Conservation (phyloP, 1,139 yeast genomes). For the Candida tropicalis region DNA sequence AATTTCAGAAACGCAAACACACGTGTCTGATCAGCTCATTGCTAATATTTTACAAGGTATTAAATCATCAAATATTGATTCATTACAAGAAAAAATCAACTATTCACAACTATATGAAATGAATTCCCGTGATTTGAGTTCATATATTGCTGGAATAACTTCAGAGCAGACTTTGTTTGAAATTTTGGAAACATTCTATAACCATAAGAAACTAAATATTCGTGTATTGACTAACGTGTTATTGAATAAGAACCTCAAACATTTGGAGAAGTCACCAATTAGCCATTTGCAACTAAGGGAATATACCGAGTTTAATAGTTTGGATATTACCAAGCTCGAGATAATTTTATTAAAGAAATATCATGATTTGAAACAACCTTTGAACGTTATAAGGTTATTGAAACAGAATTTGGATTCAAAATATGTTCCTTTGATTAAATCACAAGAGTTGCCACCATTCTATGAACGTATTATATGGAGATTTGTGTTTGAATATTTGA, state of each 20-base stretch:
- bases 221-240: conserved; percentile 30
- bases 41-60: conserved; percentile 25
- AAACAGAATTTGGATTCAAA: conserved; percentile 27
- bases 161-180: conserved; percentile 31
- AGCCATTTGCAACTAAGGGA: conserved; percentile 5
- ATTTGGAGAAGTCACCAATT: conserved; percentile 27
- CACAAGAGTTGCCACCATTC: conserved; percentile 31
- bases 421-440: conserved; percentile 32
- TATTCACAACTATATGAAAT: conserved; percentile 18
- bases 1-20: conserved; percentile 2
- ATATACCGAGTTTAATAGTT: conserved; percentile 4
- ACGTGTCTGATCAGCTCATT: conserved; percentile 20
- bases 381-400: conserved; percentile 34
- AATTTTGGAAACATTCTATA: conserved; percentile 28
- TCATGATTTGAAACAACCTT: conserved; percentile 35
- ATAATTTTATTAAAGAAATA: conserved; percentile 39
- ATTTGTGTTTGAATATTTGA: conserved; percentile 40
- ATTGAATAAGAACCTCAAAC: conserved; percentile 28
- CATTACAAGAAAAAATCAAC: conserved; percentile 13
- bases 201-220: conserved; percentile 29
- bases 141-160: conserved; percentile 25
- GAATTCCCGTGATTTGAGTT: conserved; percentile 22
- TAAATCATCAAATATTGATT: conserved; percentile 19
- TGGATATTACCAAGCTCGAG: conserved; percentile 23
- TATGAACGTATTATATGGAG: conserved; percentile 49